phyloP scores from a whole-genome alignment of 2,329 filamentous ascomycete genomes.

The Fusarium sp. region DNA sequence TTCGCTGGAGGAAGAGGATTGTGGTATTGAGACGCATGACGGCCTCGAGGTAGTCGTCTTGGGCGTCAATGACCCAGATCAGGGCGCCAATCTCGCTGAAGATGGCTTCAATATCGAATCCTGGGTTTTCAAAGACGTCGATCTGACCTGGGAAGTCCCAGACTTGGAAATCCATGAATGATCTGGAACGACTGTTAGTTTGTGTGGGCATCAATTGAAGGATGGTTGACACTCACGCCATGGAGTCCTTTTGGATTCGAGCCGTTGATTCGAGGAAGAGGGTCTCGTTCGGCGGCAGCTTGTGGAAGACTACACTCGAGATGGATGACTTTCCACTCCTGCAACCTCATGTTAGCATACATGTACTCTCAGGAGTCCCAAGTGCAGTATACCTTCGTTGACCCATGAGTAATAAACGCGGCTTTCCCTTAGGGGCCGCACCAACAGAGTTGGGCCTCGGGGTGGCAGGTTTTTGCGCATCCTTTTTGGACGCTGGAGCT shows the following conservation, averaged over 20 bases:
- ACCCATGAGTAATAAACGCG: slow-evolving; percentile 91
- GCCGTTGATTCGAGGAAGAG: slow-evolving; percentile 96
- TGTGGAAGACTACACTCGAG: slow-evolving; percentile 98
- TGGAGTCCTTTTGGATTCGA: slow-evolving; percentile 91
- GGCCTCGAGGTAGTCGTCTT: slow-evolving; percentile 96
- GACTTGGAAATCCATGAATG: slow-evolving; percentile 99
- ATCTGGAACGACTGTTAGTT: slow-evolving; percentile 63
- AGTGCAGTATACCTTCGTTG: slow-evolving; percentile 78
- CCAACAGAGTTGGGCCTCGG: slow-evolving; percentile 52
- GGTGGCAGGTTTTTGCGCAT: slow-evolving; percentile 59
- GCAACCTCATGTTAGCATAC: not conserved
- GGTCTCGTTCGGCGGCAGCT: slow-evolving; percentile 94
- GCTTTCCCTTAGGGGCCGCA: slow-evolving; percentile 73
- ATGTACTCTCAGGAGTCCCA: not conserved
- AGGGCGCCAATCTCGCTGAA: slow-evolving; percentile 94
- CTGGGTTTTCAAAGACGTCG: slow-evolving; percentile 86
- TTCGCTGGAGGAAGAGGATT: slow-evolving; percentile 87
- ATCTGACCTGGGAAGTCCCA: slow-evolving; percentile 98
- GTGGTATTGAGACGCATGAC: slow-evolving; percentile 88
- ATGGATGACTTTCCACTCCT: slow-evolving; percentile 99
- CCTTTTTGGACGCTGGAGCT: slow-evolving; percentile 61
- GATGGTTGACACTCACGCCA: slow-evolving; percentile 74
- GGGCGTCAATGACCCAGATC: slow-evolving; percentile 98
- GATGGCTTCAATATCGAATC: slow-evolving; percentile 91
- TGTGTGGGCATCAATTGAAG: not conserved